phyloP scores from a whole-genome alignment of 2,329 filamentous ascomycete genomes.

The Cercospora beticola region DNA sequence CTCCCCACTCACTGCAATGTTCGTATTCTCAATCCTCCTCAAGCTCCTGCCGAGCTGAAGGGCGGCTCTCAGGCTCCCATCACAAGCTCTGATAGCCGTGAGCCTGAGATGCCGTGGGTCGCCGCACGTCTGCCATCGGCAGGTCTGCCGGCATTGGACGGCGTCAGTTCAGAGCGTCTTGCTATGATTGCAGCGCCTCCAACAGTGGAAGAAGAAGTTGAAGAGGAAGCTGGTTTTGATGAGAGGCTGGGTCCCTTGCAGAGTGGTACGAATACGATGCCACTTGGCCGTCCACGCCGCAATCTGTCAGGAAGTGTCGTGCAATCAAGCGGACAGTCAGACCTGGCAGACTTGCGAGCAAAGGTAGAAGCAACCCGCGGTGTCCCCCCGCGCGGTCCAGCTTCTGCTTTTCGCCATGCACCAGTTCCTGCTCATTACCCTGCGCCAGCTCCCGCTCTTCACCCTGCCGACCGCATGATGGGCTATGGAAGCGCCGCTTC shows the following conservation, averaged over 20 bases:
- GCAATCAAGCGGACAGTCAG: not conserved
- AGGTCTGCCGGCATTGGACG: conserved; percentile 1
- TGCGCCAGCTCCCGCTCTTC: not conserved
- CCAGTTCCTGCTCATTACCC: not conserved
- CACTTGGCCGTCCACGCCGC: not conserved
- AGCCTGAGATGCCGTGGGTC: not conserved
- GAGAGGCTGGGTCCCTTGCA: not conserved
- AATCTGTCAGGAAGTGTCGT: not conserved
- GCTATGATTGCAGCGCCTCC: conserved; percentile 12
- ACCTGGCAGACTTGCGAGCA: not conserved
- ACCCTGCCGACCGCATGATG: conserved; percentile 1
- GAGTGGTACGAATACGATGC: conserved; percentile 3
- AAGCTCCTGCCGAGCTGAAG: not conserved
- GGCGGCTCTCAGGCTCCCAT: not conserved
- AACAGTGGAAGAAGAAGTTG: not conserved
- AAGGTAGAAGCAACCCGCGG: not conserved
- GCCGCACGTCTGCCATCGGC: not conserved
- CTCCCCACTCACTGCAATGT: not conserved
- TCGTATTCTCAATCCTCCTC: not conserved
- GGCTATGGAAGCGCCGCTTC: not conserved
- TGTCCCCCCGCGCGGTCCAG: not conserved
- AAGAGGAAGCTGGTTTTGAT: not conserved
- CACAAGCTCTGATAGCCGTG: not conserved
- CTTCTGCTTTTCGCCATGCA: not conserved
- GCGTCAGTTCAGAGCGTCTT: conserved; percentile 6